Evolutionary conservation across 768 basidiomycete genomes (phyloP).

Genomic region (Pisolithus marmoratus): DNA sequence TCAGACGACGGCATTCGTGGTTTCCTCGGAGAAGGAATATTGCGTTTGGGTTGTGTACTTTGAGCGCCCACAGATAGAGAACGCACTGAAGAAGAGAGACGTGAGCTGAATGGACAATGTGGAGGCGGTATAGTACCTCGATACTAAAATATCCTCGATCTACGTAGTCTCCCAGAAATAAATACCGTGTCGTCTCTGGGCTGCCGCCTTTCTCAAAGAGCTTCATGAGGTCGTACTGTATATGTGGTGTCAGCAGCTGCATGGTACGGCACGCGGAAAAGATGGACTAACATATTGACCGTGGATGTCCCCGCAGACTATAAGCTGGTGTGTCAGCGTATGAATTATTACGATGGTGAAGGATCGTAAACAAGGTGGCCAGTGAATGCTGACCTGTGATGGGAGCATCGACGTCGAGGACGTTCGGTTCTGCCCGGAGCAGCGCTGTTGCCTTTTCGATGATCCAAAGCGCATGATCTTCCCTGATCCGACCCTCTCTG

Average conservation of each 20-base stretch:
- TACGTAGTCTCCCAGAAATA: slow-evolving; percentile 73
- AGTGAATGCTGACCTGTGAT: slow-evolving; percentile 49
- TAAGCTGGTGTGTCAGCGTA: not conserved
- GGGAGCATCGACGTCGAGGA: slow-evolving; percentile 66
- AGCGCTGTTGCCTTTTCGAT: slow-evolving; percentile 54
- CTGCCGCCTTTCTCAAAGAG: slow-evolving; percentile 74
- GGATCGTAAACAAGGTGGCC: slow-evolving; percentile 15
- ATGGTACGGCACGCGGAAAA: not conserved
- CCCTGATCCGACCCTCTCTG: slow-evolving; percentile 58
- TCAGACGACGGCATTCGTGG: slow-evolving; percentile 62
- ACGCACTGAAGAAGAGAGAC: slow-evolving; percentile 37
- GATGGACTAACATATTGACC: slow-evolving; percentile 19
- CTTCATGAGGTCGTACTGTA: slow-evolving; percentile 73
- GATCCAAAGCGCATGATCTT: slow-evolving; percentile 65
- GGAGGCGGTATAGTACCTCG: slow-evolving; percentile 39
- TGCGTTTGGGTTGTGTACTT: slow-evolving; percentile 58
- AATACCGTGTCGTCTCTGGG: slow-evolving; percentile 67
- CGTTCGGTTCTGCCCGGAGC: slow-evolving; percentile 54
- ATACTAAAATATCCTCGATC: slow-evolving; percentile 74
- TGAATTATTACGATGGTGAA: slow-evolving; percentile 5
- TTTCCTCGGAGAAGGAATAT: slow-evolving; percentile 59
- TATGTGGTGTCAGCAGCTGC: slow-evolving; percentile 9
- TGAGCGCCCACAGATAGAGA: slow-evolving; percentile 57
- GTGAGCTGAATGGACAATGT: slow-evolving; percentile 1
- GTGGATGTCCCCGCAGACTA: slow-evolving; percentile 17